Evolutionary conservation across 148 eudicot species (phyloP).

Genomic region (Mesembryanthemum crystallinum): DNA sequence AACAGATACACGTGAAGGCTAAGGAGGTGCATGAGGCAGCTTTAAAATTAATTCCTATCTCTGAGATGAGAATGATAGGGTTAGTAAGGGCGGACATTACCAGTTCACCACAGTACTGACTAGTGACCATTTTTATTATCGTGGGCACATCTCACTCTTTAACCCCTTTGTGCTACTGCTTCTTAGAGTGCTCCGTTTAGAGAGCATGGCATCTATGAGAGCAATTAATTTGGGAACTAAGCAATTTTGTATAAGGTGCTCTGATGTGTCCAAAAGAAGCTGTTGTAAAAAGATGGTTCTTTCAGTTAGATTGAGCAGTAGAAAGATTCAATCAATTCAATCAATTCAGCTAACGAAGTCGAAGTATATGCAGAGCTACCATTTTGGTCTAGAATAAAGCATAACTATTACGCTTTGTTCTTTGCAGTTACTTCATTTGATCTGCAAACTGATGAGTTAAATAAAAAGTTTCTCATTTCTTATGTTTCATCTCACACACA

Average conservation of each 20-base stretch:
- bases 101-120: too few relatives aligned
- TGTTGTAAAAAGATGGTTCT: background rate
- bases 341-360: too few relatives aligned
- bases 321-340: too few relatives aligned
- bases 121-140: too few relatives aligned
- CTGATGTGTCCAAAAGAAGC: background rate
- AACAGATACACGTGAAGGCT: too few relatives aligned
- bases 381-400: too few relatives aligned
- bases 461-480: background rate
- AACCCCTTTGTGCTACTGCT: background rate
- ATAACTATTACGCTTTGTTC: too few relatives aligned
- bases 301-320: background rate
- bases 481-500: constrained; percentile 14
- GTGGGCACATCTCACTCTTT: background rate
- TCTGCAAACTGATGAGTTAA: background rate
- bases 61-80: background rate
- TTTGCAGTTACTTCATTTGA: too few relatives aligned
- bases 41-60: background rate
- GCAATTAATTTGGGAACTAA: background rate
- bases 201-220: background rate
- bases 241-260: background rate
- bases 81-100: background rate
- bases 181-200: background rate
- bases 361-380: too few relatives aligned
- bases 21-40: background rate